Base-by-base conservation (phyloP, 176 grass and related monocot species). In the Musa schizocarpa region DNA sequence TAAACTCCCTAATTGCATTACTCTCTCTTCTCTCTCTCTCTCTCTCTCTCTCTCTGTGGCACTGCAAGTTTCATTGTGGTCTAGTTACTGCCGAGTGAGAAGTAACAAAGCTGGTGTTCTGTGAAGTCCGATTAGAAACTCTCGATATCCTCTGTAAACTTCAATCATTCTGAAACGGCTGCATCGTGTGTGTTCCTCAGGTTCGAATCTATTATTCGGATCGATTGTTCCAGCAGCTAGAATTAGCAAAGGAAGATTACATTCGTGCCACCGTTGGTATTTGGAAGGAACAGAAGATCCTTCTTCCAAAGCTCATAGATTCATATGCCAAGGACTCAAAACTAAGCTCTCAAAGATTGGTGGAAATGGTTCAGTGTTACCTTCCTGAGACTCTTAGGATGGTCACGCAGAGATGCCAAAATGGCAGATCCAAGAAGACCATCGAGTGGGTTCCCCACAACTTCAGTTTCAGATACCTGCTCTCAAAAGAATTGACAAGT, bases 281-380 rank as follows among this genome's bases (percentile, higher is more conserved):
- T 23, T 77, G 75, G 75, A 77, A 53, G 61, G 75, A 77, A 1
- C 75, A 77, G 49, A 77, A 77, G 61, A 53, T 77, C 58, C 61
- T 65, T 14, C 75, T 77, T 2, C 75, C 75, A 17, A 65, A 65
- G 61, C 12, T 66, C 7, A 53, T 77, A 13, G 75, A 77, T 65
- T 24, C 21, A 9, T 77, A 77, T 52, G 75, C 61, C 1, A 77
- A 77, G 43, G 75, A 77, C 20, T 17, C 61, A 12, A 77, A 52
- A 52, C 52, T 77, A 53, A 77, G 61, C 61, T 52, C 75, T 9
- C 59, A 65, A 12, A 52, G 49, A 13, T 27, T 77, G 61, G 20
- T 65, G 9, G 34, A 65, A 20, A 77, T 65, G 75, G 16, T 77
- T 52, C 43, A 66, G 13, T 16, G 34, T 61, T 52, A 66, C 49